These are phyloP conservation scores for Aspergillus egyptiacus DNA, from an alignment of 495 filamentous ascomycete species.

Conservation along the genomic window DNA sequence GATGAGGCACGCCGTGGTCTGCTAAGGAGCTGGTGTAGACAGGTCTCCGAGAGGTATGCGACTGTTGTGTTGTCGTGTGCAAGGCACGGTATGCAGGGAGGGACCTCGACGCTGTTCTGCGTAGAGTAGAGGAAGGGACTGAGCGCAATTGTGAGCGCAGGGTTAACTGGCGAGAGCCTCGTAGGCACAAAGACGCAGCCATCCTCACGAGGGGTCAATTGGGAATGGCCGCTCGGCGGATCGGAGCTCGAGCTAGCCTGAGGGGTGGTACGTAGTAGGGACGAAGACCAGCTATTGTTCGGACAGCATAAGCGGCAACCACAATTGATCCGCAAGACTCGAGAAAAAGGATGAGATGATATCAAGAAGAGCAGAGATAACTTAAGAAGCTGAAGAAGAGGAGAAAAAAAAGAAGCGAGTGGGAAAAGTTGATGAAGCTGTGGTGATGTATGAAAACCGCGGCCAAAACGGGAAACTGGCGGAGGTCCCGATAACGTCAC, in stretches of 20 bases:
- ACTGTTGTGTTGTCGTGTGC: constrained; percentile 23
- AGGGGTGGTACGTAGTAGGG: not conserved
- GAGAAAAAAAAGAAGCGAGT: constrained; percentile 5
- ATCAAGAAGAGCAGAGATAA: constrained; percentile 4
- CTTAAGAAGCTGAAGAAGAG: constrained; percentile 20
- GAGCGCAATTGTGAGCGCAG: constrained; percentile 29
- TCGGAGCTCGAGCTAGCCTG: not conserved
- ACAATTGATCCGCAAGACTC: constrained; percentile 4
- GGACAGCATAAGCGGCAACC: not conserved
- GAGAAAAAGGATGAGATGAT: not conserved
- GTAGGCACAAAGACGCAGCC: constrained; percentile 41
- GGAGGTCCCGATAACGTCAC: constrained; percentile 14
- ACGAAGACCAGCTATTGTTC: not conserved
- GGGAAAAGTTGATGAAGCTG: not conserved
- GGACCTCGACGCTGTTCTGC: no score
- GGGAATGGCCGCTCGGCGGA: not conserved
- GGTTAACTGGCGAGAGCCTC: constrained; percentile 39
- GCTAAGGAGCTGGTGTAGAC: constrained; percentile 39
- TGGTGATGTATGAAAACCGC: constrained; percentile 13
- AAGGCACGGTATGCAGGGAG: constrained; percentile 24
- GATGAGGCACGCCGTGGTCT: constrained; percentile 40
- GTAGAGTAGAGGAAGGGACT: constrained; percentile 8
- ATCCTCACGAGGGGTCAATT: constrained; percentile 21
- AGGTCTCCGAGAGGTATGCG: constrained; percentile 25
- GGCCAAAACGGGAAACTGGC: constrained; percentile 20